These are phyloP conservation scores for Calocybe indica DNA, from an alignment of 768 basidiomycete genomes.

Conservation along the genomic window DNA sequence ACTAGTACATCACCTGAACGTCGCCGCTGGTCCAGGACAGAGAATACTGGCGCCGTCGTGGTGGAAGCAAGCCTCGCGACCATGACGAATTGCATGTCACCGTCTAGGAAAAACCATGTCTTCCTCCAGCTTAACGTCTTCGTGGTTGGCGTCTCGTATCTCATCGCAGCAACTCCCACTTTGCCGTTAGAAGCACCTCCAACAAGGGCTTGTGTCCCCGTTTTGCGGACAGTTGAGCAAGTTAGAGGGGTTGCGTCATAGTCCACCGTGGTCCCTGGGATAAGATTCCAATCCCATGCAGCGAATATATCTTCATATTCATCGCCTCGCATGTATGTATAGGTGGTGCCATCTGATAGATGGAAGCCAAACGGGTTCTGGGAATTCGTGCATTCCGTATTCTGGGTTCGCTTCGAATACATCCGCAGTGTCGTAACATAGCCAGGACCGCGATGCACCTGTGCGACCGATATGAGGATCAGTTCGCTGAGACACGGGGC, in stretches of 20 bases:
- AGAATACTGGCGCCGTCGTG: slow-evolving; percentile 42
- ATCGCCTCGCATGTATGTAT: slow-evolving; percentile 58
- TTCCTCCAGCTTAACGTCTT: slow-evolving; percentile 54
- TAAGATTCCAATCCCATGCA: slow-evolving; percentile 74
- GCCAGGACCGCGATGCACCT: slow-evolving; percentile 24
- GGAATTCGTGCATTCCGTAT: slow-evolving; percentile 60
- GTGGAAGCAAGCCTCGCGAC: slow-evolving; percentile 43
- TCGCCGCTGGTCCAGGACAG: slow-evolving; percentile 63
- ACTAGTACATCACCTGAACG: slow-evolving; percentile 37
- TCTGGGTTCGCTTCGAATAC: slow-evolving; percentile 52
- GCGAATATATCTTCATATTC: slow-evolving; percentile 73
- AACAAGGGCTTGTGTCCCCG: slow-evolving; percentile 54
- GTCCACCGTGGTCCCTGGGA: slow-evolving; percentile 67
- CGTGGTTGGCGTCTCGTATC: slow-evolving; percentile 60
- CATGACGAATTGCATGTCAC: slow-evolving; percentile 61
- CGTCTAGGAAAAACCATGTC: slow-evolving; percentile 66
- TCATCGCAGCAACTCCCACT: slow-evolving; percentile 56
- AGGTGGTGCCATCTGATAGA: slow-evolving; percentile 56
- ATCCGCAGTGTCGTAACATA: slow-evolving; percentile 61
- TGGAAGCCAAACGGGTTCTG: slow-evolving; percentile 72
- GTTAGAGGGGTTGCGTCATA: slow-evolving; percentile 49
- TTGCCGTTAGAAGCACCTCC: slow-evolving; percentile 58
- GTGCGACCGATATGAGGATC: not conserved
- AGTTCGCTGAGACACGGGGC: not conserved
- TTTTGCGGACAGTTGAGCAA: slow-evolving; percentile 35